Evolutionary conservation across 106 monocot genomes (phyloP).

Genomic region (Acorus gramineus): DNA sequence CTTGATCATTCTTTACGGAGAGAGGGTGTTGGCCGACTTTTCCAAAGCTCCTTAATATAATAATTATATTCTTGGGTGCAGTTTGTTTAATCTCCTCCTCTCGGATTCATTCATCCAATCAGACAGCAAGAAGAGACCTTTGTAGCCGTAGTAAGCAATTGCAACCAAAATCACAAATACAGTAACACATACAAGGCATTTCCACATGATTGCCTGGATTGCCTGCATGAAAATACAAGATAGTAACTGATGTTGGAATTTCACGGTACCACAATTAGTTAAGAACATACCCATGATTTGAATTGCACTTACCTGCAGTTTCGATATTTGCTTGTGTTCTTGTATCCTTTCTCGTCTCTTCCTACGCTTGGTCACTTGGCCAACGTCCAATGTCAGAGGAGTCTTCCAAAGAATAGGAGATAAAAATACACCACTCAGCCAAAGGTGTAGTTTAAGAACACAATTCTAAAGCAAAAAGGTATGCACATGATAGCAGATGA

Average conservation of each 20-base stretch:
- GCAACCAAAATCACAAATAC: slow-evolving; percentile 13
- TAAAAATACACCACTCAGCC: too few species aligned
- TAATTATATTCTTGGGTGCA: slow-evolving; percentile 26
- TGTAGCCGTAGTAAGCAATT: slow-evolving; percentile 40
- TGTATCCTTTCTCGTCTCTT: slow-evolving; percentile 48
- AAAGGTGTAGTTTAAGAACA: too few species aligned
- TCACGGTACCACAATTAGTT: too few species aligned
- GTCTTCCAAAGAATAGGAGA: too few species aligned
- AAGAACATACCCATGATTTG: background rate
- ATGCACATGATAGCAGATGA: too few species aligned
- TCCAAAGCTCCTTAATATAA: background rate
- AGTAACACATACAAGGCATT: slow-evolving; percentile 19
- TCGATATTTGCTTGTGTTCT: slow-evolving; percentile 33
- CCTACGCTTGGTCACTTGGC: slow-evolving; percentile 42
- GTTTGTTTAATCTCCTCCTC: slow-evolving; percentile 13
- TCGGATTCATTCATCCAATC: slow-evolving; percentile 86
- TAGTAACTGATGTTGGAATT: too few species aligned
- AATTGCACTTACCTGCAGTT: slow-evolving; percentile 39
- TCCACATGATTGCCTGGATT: slow-evolving; percentile 27
- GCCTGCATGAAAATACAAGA: slow-evolving; percentile 24
- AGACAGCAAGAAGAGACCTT: slow-evolving; percentile 62
- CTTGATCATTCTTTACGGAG: too few species aligned
- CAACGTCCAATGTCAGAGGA: slow-evolving; percentile 1
- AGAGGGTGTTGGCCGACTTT: too few species aligned
- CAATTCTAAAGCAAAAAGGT: too few species aligned